Percentiles rank a stretch among this genome's conserved stretches.
Evolutionary conservation across 2,329 filamentous ascomycete species (phyloP).

Genomic region (Botrytis paeoniae): DNA sequence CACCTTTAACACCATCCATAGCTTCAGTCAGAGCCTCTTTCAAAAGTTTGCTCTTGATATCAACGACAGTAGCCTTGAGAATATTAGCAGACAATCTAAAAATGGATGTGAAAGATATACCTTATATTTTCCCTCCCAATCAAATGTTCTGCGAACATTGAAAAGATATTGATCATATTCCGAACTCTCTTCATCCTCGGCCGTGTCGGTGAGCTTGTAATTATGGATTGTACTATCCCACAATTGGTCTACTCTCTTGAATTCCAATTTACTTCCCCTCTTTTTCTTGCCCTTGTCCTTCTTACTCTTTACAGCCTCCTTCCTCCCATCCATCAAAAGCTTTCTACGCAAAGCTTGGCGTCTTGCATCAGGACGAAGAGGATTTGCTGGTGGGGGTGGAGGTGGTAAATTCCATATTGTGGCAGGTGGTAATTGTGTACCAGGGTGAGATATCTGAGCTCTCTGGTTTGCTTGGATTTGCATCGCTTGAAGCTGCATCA

Average conservation of each 20-base stretch:
- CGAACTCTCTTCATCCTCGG: constrained; percentile 57
- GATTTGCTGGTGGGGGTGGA: constrained; percentile 18
- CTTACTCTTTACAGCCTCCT: constrained; percentile 39
- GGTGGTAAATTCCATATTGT: constrained; percentile 13
- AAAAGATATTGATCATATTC: constrained; percentile 80
- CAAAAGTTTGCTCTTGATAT: constrained; percentile 80
- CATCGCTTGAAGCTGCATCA: constrained; percentile 31
- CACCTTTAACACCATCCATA: constrained; percentile 72
- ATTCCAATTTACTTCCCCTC: constrained; percentile 57
- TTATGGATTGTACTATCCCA: constrained; percentile 59
- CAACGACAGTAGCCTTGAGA: constrained; percentile 58
- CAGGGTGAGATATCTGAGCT: constrained; percentile 21
- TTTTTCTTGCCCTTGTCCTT: constrained; percentile 42
- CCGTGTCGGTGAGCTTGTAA: constrained; percentile 66
- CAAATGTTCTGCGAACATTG: constrained; percentile 77
- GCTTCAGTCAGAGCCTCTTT: constrained; percentile 68
- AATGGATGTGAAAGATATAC: constrained; percentile 24
- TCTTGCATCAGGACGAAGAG: constrained; percentile 24
- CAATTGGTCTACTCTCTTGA: constrained; percentile 64
- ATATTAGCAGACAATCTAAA: constrained; percentile 19
- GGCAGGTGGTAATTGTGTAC: background rate
- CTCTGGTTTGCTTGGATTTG: constrained; percentile 27
- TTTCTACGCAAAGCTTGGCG: constrained; percentile 30
- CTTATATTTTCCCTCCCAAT: constrained; percentile 78
- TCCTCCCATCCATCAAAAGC: constrained; percentile 30